These are phyloP conservation scores for Bremia lactucae DNA, from an alignment of 352 stramenopile species.

Conservation along the genomic window DNA sequence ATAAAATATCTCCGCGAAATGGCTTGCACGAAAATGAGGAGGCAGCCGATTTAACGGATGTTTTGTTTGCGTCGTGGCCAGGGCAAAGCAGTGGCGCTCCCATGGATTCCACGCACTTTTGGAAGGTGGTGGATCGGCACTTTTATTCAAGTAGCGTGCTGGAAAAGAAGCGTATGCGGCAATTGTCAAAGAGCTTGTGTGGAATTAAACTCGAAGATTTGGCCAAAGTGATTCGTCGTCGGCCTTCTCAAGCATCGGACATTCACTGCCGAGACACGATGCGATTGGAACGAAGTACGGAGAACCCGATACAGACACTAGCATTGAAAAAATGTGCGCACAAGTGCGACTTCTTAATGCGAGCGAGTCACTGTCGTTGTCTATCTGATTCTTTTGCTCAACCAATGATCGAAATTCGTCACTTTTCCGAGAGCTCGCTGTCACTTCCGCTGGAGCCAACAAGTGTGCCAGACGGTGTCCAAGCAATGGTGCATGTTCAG, in stretches of 20 bases:
- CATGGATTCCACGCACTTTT: slow-evolving; percentile 74
- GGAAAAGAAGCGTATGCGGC: slow-evolving; percentile 63
- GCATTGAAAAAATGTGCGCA: slow-evolving; percentile 44
- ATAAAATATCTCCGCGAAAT: slow-evolving; percentile 19
- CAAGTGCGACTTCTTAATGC: slow-evolving; percentile 76
- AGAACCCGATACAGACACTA: slow-evolving; percentile 22
- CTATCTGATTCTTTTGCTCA: slow-evolving; percentile 39
- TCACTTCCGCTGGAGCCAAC: neutral
- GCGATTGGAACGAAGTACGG: slow-evolving; percentile 35
- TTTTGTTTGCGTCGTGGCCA: slow-evolving; percentile 77
- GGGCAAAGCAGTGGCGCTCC: slow-evolving; percentile 52
- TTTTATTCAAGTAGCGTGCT: slow-evolving; percentile 61
- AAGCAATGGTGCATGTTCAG: slow-evolving; percentile 26
- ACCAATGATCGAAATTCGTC: slow-evolving; percentile 34
- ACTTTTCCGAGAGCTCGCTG: slow-evolving; percentile 9
- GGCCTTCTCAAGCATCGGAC: slow-evolving; percentile 23
- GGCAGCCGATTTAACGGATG: slow-evolving; percentile 40
- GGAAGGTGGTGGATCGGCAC: slow-evolving; percentile 52
- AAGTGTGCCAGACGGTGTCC: slow-evolving; percentile 7
- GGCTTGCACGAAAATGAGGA: slow-evolving; percentile 22
- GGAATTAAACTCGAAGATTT: slow-evolving; percentile 62
- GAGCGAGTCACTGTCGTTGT: slow-evolving; percentile 50
- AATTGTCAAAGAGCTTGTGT: slow-evolving; percentile 52
- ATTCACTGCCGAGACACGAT: slow-evolving; percentile 59
- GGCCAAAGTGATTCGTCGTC: slow-evolving; percentile 24